These are phyloP conservation scores for Curvularia eragrostidis DNA, from an alignment of 2,329 filamentous ascomycete species.

Conservation along the genomic window DNA sequence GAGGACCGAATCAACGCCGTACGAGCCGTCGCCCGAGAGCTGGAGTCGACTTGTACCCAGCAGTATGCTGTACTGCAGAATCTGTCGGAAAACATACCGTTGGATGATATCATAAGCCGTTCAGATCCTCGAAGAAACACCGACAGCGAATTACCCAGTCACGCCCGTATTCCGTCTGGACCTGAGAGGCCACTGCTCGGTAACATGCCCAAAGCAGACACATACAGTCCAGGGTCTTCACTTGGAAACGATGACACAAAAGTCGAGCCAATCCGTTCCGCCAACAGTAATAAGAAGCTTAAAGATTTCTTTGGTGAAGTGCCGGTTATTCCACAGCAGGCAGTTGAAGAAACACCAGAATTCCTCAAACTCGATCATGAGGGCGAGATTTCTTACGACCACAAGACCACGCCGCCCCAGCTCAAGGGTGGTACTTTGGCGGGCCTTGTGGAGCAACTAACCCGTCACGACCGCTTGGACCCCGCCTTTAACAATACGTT, in stretches of 20 bases:
- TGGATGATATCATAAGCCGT: slow-evolving; percentile 39
- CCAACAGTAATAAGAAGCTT: slow-evolving; percentile 56
- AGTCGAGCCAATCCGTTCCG: slow-evolving; percentile 47
- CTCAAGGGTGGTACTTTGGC: slow-evolving; percentile 89
- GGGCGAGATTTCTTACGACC: slow-evolving; percentile 86
- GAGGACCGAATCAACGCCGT: slow-evolving; percentile 86
- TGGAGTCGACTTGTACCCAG: slow-evolving; percentile 87
- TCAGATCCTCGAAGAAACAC: slow-evolving; percentile 52
- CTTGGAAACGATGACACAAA: slow-evolving; percentile 35
- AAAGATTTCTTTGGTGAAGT: slow-evolving; percentile 61
- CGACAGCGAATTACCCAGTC: slow-evolving; percentile 47
- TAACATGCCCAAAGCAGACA: slow-evolving; percentile 66
- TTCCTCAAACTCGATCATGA: slow-evolving; percentile 88
- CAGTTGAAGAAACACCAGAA: slow-evolving; percentile 79
- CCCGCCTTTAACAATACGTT: slow-evolving; percentile 98
- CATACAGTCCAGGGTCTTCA: slow-evolving; percentile 65
- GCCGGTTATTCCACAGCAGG: slow-evolving; percentile 53
- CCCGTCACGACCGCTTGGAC: slow-evolving; percentile 92
- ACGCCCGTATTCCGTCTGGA: slow-evolving; percentile 40
- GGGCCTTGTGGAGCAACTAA: slow-evolving; percentile 92
- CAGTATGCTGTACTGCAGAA: slow-evolving; percentile 87
- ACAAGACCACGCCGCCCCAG: slow-evolving; percentile 74
- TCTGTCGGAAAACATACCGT: slow-evolving; percentile 78
- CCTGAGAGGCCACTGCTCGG: slow-evolving; percentile 57
- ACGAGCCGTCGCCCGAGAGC: slow-evolving; percentile 74